Percentiles rank a stretch among this genome's conserved stretches.
phyloP scores from a whole-genome alignment of 2,329 filamentous ascomycete species.

The Fulvia fulva region DNA sequence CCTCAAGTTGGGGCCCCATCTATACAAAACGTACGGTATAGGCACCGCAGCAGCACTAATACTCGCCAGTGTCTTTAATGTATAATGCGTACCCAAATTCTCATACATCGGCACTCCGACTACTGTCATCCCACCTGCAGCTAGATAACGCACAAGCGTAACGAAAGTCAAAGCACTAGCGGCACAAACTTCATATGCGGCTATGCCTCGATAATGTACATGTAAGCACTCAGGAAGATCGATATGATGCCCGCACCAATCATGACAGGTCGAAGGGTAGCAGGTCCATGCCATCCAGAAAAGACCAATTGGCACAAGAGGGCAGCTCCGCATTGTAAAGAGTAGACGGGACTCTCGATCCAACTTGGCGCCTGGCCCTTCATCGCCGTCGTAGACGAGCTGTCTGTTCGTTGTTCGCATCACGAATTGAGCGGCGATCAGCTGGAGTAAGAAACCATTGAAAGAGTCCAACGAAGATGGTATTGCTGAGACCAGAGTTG shows the following conservation, averaged over 20 bases:
- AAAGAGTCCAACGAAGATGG: conserved; percentile 17
- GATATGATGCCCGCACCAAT: conserved; percentile 51
- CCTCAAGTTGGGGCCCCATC: conserved; percentile 25
- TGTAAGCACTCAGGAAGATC: conserved; percentile 50
- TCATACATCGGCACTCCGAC: conserved; percentile 32
- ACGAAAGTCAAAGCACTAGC: conserved; percentile 46
- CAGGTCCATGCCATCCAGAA: conserved; percentile 60
- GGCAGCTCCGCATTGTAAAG: conserved; percentile 47
- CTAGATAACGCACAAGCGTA: conserved; percentile 40
- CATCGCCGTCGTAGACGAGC: conserved; percentile 6
- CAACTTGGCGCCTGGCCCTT: conserved; percentile 4
- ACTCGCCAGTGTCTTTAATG: conserved; percentile 17
- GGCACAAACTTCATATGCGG: conserved; percentile 51
- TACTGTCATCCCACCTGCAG: conserved; percentile 40
- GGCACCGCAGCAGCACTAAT: conserved; percentile 14
- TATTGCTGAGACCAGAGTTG: conserved; percentile 23
- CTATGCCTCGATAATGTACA: conserved; percentile 61
- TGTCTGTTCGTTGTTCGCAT: conserved; percentile 7
- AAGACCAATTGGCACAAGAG: conserved; percentile 49
- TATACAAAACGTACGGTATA: conserved; percentile 17
- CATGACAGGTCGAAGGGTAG: conserved; percentile 39
- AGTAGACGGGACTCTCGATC: conserved; percentile 50
- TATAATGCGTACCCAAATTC: conserved; percentile 18
- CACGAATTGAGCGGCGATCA: conserved; percentile 39
- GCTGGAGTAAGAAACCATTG: conserved; percentile 8